Evolutionary conservation across 2,329 filamentous ascomycete genomes (phyloP).

Genomic region (Aplosporella prunicola): DNA sequence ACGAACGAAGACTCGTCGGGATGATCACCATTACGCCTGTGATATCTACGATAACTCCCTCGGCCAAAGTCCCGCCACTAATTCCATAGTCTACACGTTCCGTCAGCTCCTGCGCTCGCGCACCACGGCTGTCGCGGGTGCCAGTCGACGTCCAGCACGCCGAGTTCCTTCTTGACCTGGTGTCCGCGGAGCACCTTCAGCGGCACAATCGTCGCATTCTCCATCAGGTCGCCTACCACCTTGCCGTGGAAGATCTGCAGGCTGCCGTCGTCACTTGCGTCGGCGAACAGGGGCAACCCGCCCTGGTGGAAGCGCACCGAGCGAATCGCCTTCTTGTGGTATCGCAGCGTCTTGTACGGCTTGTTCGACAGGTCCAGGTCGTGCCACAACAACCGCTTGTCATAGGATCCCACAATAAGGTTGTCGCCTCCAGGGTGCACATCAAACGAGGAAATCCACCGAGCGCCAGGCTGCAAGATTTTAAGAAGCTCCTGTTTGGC

Average conservation of each 20-base stretch:
- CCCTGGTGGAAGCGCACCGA: conserved; percentile 79
- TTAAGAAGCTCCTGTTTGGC: conserved; percentile 86
- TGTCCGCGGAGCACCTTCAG: conserved; percentile 90
- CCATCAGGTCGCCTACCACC: conserved; percentile 88
- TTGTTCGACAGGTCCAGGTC: conserved; percentile 84
- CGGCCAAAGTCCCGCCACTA: conserved; percentile 16
- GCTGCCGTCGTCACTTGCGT: conserved; percentile 88
- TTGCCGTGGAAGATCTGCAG: conserved; percentile 96
- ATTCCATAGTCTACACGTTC: conserved; percentile 81
- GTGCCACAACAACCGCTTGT: conserved; percentile 90
- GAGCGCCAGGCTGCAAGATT: conserved; percentile 83
- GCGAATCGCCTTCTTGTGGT: conserved; percentile 86
- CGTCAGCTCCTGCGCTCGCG: conserved; percentile 88
- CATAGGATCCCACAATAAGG: conserved; percentile 87
- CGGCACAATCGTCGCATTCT: conserved; percentile 92
- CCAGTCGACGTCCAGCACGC: conserved; percentile 93
- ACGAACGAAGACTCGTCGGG: too few relatives aligned
- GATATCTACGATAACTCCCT: not conserved
- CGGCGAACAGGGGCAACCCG: conserved; percentile 75
- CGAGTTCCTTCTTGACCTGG: conserved; percentile 73
- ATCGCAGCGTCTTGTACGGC: conserved; percentile 93
- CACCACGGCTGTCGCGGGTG: conserved; percentile 91
- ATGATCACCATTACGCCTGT: too few relatives aligned
- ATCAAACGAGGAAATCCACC: conserved; percentile 91
- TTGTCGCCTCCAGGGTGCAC: conserved; percentile 92